phyloP scores from a whole-genome alignment of 257 asterid genomes.

The Nicotiana tomentosiformis region DNA sequence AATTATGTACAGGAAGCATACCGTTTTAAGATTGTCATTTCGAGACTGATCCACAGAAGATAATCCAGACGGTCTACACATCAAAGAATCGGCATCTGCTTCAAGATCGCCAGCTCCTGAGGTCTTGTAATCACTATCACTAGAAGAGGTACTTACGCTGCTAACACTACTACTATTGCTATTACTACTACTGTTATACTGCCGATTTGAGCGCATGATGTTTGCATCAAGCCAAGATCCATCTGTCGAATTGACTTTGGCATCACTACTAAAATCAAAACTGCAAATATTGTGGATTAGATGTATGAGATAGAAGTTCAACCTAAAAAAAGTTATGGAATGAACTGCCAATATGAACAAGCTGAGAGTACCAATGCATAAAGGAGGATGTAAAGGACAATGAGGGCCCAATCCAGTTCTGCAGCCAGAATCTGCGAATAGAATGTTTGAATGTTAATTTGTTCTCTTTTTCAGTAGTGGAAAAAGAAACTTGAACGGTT shows the following conservation, averaged over 20 bases:
- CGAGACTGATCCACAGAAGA: conserved; percentile 67
- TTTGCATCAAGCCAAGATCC: conserved; percentile 65
- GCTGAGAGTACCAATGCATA: conserved; percentile 57
- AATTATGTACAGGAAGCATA: conserved; percentile 13
- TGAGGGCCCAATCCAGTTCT: conserved; percentile 97
- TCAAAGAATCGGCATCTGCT: conserved; percentile 95
- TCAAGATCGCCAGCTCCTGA: conserved; percentile 83
- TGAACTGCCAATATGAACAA: not conserved
- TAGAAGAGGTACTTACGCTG: conserved; percentile 84
- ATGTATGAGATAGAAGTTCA: not conserved
- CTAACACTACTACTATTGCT: conserved; percentile 88
- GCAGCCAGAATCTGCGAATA: conserved; percentile 88
- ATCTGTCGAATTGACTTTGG: conserved; percentile 49
- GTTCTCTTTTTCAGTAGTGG: not conserved
- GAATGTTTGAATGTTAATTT: not conserved
- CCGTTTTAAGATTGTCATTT: conserved; percentile 59
- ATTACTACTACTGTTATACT: conserved; percentile 80
- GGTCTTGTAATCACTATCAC: conserved; percentile 73
- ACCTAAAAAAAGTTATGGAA: not conserved
- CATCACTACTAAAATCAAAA: conserved; percentile 53
- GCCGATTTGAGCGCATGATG: conserved; percentile 54
- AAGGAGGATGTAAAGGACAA: conserved; percentile 67
- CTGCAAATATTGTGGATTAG: conserved; percentile 12
- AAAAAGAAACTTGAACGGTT: too few relatives aligned
- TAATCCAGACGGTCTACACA: conserved; percentile 81